These are phyloP conservation scores for Nicotiana obtusifolia DNA, from an alignment of 257 asterid genomes.

Conservation along the genomic window DNA sequence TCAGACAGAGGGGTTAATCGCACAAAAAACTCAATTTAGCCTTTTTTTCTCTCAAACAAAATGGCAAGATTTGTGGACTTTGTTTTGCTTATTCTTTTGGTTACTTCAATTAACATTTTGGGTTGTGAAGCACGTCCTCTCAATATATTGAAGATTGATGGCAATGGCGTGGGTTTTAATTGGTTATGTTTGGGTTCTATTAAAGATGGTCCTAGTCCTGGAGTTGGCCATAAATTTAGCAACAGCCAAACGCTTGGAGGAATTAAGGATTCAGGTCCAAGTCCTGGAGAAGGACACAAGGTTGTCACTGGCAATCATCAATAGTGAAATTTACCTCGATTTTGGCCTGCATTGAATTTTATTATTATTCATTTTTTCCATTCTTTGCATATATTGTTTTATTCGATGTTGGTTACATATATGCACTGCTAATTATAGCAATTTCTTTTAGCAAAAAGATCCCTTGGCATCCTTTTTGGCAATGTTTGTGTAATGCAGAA, in stretches of 20 bases:
- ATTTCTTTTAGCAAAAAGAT: not conserved
- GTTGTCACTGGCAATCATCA: not conserved
- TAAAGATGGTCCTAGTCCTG: constrained; percentile 12
- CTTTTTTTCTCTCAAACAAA: not conserved
- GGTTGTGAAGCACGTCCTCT: constrained; percentile 32
- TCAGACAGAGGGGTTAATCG: not conserved
- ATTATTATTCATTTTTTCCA: not conserved
- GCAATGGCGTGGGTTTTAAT: not conserved
- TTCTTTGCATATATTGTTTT: not conserved
- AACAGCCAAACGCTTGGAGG: not conserved
- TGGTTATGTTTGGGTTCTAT: not conserved
- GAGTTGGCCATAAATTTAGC: not conserved
- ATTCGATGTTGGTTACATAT: not conserved
- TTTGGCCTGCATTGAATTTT: not conserved
- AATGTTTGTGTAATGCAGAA: not conserved
- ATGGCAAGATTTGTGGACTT: not conserved
- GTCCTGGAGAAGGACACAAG: constrained; percentile 17
- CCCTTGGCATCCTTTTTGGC: not conserved
- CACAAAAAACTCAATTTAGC: not conserved
- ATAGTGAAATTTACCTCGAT: not conserved
- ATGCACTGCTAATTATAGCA: not conserved
- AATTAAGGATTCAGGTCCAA: constrained; percentile 14
- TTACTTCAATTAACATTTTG: constrained; percentile 8
- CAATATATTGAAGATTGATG: not conserved
- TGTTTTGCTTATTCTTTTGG: constrained; percentile 7